Evolutionary conservation across 2,329 filamentous ascomycete genomes (phyloP).

Genomic region (Lachnellula arida): DNA sequence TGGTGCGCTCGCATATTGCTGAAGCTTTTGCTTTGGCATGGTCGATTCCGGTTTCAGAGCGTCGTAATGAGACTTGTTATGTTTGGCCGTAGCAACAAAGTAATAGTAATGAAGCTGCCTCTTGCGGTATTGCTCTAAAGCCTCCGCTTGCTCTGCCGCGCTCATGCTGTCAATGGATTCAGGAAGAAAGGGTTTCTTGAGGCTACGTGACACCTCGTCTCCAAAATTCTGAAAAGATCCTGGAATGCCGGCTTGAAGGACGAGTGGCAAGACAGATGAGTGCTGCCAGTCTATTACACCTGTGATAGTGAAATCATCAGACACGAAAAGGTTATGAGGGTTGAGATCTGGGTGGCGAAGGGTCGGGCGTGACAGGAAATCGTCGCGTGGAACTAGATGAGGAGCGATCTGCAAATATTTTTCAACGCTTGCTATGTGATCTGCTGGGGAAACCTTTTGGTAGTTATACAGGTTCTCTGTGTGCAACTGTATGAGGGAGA

Average conservation of each 20-base stretch:
- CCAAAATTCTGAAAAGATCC: conserved; percentile 37
- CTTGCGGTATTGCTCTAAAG: conserved; percentile 26
- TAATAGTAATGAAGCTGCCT: conserved; percentile 32
- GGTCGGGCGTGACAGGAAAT: conserved; percentile 5
- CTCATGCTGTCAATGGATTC: conserved; percentile 17
- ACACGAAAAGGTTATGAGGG: conserved; percentile 30
- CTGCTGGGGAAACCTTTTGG: conserved; percentile 1
- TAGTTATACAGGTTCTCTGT: conserved; percentile 1
- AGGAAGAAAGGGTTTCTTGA: conserved; percentile 23
- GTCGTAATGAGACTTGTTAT: conserved; percentile 27
- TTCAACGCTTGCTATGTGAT: conserved; percentile 6
- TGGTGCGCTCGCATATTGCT: conserved; percentile 23
- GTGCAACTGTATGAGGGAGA: conserved; percentile 1
- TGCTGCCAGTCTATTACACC: conserved; percentile 41
- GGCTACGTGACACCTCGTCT: conserved; percentile 22
- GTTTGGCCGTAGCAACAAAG: conserved; percentile 24
- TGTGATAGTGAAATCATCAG: conserved; percentile 30
- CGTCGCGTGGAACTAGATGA: background rate
- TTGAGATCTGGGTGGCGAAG: conserved; percentile 13
- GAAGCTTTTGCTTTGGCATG: conserved; percentile 25
- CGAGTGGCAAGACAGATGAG: conserved; percentile 33
- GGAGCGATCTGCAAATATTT: conserved; percentile 6
- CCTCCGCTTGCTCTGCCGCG: conserved; percentile 15
- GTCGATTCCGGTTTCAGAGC: conserved; percentile 22
- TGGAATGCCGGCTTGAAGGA: conserved; percentile 36